Conservation (phyloP, 495 filamentous ascomycete species). For the Xylaria intraflava region DNA sequence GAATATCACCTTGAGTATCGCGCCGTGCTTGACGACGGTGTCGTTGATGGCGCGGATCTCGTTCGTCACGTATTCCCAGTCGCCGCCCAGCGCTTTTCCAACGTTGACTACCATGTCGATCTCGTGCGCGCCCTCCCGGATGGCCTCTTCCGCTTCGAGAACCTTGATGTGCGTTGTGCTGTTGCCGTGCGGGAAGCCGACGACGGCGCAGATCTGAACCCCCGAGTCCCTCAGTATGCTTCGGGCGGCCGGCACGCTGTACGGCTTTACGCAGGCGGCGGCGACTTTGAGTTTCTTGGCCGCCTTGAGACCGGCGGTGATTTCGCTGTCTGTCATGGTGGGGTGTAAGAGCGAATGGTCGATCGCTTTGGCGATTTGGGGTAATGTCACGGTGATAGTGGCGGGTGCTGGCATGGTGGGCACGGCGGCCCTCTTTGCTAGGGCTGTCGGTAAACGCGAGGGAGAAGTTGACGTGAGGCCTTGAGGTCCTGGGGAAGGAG, state of each 20-base stretch:
- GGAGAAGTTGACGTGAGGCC: background rate
- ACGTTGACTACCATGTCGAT: constrained; percentile 58
- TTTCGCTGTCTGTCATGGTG: constrained; percentile 51
- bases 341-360: constrained; percentile 57
- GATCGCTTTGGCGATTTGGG: constrained; percentile 51
- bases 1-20: constrained; percentile 53
- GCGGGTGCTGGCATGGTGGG: constrained; percentile 15
- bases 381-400: constrained; percentile 45
- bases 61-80: constrained; percentile 48
- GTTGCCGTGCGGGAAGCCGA: constrained; percentile 55
- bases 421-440: background rate
- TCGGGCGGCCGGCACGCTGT: constrained; percentile 44
- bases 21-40: constrained; percentile 34
- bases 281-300: constrained; percentile 43
- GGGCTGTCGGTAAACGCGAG: background rate
- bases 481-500: no score
- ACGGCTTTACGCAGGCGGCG: constrained; percentile 52
- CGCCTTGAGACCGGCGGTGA: constrained; percentile 43
- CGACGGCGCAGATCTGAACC: constrained; percentile 48
- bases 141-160: constrained; percentile 43
- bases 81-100: constrained; percentile 48
- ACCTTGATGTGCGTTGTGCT: constrained; percentile 49
- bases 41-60: constrained; percentile 47
- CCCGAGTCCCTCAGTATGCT: constrained; percentile 38
- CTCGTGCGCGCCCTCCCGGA: constrained; percentile 42